A percentile compares a stretch with the other conserved stretches of the same genome.
Conservation (phyloP, 2,329 filamentous ascomycete genomes). For the Ophiobolus disseminans region DNA sequence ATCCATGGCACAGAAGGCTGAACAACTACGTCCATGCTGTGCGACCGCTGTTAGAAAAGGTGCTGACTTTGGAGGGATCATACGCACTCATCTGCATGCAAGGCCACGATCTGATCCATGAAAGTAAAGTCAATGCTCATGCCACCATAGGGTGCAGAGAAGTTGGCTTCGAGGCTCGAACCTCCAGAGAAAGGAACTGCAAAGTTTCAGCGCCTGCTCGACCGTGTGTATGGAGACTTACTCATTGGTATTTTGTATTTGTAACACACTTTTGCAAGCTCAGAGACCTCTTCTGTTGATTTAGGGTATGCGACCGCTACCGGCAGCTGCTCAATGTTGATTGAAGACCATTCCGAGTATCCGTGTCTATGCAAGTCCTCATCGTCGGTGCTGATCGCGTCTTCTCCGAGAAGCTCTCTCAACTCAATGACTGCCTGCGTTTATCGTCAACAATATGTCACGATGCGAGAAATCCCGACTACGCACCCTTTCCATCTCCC, state of each 20-base stretch:
- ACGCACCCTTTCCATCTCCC: slow-evolving; percentile 59
- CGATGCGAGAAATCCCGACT: neutral
- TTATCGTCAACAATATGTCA: slow-evolving; percentile 9
- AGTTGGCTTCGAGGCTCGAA: slow-evolving; percentile 87
- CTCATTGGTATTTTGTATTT: slow-evolving; percentile 79
- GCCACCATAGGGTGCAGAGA: slow-evolving; percentile 84
- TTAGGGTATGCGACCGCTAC: slow-evolving; percentile 71
- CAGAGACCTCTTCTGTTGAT: slow-evolving; percentile 68
- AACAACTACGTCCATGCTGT: slow-evolving; percentile 83
- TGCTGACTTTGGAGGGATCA: neutral
- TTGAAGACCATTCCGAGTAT: slow-evolving; percentile 74
- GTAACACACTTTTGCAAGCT: slow-evolving; percentile 74
- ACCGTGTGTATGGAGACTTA: slow-evolving; percentile 20
- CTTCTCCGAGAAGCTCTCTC: slow-evolving; percentile 60
- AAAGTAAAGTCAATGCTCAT: slow-evolving; percentile 87
- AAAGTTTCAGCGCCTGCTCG: neutral
- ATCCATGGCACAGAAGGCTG: slow-evolving; percentile 95
- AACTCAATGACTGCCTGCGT: slow-evolving; percentile 64
- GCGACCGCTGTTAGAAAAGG: slow-evolving; percentile 24
- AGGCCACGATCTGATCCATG: slow-evolving; percentile 81
- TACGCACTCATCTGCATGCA: slow-evolving; percentile 76
- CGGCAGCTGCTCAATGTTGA: slow-evolving; percentile 69
- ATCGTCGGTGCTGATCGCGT: slow-evolving; percentile 68
- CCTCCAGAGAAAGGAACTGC: slow-evolving; percentile 82
- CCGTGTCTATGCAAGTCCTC: slow-evolving; percentile 70